Evolutionary conservation across 495 filamentous ascomycete genomes (phyloP).

Genomic region (Aspergillus egyptiacus): DNA sequence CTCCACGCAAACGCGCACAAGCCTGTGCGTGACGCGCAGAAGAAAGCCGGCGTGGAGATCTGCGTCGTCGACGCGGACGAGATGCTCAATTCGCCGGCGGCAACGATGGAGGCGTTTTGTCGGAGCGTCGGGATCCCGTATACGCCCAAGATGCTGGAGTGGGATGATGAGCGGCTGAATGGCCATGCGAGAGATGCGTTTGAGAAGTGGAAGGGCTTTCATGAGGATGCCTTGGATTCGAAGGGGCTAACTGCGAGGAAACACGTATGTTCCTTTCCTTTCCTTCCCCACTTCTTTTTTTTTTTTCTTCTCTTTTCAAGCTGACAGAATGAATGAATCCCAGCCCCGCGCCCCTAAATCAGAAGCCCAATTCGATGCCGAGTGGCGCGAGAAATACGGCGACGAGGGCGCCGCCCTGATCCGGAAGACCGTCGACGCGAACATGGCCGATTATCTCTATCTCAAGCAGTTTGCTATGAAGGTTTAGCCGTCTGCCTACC

Average conservation of each 20-base stretch:
- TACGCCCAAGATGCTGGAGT: constrained; percentile 65
- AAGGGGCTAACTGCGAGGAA: constrained; percentile 61
- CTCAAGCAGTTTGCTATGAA: constrained; percentile 83
- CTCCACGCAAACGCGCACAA: constrained; percentile 11
- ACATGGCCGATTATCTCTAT: constrained; percentile 83
- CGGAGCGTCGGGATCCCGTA: constrained; percentile 69
- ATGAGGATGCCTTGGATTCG: constrained; percentile 85
- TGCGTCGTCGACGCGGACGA: constrained; percentile 96
- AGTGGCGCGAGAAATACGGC: constrained; percentile 81
- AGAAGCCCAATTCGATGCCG: constrained; percentile 65
- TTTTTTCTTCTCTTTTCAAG: background rate
- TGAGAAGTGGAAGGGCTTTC: constrained; percentile 95
- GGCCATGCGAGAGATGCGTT: constrained; percentile 60
- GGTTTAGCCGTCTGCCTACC: too few relatives aligned
- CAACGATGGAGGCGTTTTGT: constrained; percentile 72
- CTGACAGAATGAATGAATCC: background rate
- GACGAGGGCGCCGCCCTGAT: constrained; percentile 70
- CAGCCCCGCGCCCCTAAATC: constrained; percentile 47
- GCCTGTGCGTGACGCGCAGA: constrained; percentile 23
- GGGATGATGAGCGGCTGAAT: constrained; percentile 70
- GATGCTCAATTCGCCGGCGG: constrained; percentile 72
- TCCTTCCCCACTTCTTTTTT: constrained; percentile 1
- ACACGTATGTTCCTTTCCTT: constrained; percentile 54
- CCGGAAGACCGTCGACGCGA: constrained; percentile 66
- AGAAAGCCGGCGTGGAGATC: constrained; percentile 49